A percentile compares a stretch with the other conserved stretches of the same genome.
phyloP scores from a whole-genome alignment of 2,329 filamentous ascomycete genomes.

The Aurifilum marmelostoma region DNA sequence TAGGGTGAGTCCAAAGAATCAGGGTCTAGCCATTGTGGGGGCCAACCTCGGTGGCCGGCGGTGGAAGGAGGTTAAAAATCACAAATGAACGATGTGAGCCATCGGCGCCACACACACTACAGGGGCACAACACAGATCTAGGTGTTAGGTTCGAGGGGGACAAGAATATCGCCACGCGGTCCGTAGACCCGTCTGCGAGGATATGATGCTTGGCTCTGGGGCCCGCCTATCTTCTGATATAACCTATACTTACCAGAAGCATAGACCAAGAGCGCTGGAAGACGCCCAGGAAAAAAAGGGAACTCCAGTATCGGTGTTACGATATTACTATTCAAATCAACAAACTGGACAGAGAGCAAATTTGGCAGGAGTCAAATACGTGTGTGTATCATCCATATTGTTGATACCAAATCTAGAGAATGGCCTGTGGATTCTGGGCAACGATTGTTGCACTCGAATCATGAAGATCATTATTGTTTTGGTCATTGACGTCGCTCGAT shows the following conservation, averaged over 20 bases:
- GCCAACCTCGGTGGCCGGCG: not conserved
- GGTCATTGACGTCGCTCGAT: not conserved
- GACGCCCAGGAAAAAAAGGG: no score
- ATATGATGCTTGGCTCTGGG: not conserved
- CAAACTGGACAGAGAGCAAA: not conserved
- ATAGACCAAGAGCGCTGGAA: not conserved
- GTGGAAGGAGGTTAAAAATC: not conserved
- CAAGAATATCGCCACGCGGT: not conserved
- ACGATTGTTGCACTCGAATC: not conserved
- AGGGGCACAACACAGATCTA: no score
- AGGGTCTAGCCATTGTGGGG: not conserved
- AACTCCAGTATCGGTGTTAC: not conserved
- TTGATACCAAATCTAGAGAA: not conserved
- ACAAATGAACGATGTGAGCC: not conserved
- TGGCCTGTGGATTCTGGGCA: not conserved
- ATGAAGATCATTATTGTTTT: not conserved
- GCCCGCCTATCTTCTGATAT: not conserved
- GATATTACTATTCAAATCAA: not conserved
- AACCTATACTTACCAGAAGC: not conserved
- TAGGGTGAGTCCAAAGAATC: not conserved
- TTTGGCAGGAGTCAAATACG: not conserved
- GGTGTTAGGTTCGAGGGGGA: no score
- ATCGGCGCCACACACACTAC: not conserved
- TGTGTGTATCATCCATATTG: not conserved
- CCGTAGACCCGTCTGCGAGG: not conserved